Base-by-base conservation (phyloP, 345 rosid species). In the Camelina neglecta region DNA sequence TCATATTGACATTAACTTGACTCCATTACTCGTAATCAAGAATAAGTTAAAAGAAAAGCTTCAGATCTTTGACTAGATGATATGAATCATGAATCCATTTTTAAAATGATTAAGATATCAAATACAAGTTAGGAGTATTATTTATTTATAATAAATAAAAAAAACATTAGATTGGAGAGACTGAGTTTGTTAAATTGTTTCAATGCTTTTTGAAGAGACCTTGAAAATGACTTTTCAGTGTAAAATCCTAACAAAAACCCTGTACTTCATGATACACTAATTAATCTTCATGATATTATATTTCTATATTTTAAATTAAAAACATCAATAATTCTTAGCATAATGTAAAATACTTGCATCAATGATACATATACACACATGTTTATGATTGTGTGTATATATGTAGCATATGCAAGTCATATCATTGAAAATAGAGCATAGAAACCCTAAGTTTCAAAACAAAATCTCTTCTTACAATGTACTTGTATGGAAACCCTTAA, bases 381-480 rank as follows among this genome's bases (percentile, higher is more conserved):
- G 51, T 59, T 7, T 67, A 45, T 67, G 45, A 48, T 39, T 77
- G 42, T 63, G 71, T 64, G 71, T 64, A 65, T 49, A 29, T 77
- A 66, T 65, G 44, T 48, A 48, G 50, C 73, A 60, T 72, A 66
- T 59, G 62, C 48, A 71, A 64, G 62, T 60, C 45, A 41, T 48
- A 9, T 60, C 53, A 53, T 18, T 41, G 62, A 39, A 61, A 61
- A 54, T 41, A n/a, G 57, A 65, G 31, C 44, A 42, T 20, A 48
- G 47, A 55, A 79, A 67, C 81, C 81, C 78, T 79, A 73, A 67
- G 23, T 42, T 60, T 8, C 38, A 16, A 67, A 67, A 44, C 50
- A 78, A 78, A 72, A 65, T 77, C 74, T 76, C 51, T 83, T 81
- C 79, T 79, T 81, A 83, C 77, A 80, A 78, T 73, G 81, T 54